Evolutionary conservation across 257 asterid genomes (phyloP).

Genomic region (Misopates orontium): DNA sequence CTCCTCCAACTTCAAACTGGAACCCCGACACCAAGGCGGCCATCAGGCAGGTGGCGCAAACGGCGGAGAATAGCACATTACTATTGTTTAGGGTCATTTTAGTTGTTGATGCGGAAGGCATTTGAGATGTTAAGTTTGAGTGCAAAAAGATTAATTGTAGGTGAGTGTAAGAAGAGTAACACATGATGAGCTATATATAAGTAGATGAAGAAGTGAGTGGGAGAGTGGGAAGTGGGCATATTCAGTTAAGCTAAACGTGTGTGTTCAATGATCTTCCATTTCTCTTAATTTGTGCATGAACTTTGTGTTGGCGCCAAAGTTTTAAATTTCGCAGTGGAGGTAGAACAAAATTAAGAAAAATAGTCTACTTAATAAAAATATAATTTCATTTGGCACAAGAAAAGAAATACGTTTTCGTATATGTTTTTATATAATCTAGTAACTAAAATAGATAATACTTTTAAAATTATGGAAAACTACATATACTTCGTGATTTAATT

Average conservation of each 20-base stretch:
- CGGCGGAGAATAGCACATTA: conserved; percentile 24
- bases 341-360: too few species aligned
- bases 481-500: too few species aligned
- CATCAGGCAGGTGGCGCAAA: conserved; percentile 31
- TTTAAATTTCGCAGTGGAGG: not conserved
- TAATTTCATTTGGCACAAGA: too few species aligned
- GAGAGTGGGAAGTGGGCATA: conserved; percentile 37
- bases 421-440: too few species aligned
- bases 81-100: conserved; percentile 12
- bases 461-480: too few species aligned
- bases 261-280: not conserved
- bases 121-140: conserved; percentile 15
- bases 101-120: conserved; percentile 35
- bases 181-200: not conserved
- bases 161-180: not conserved
- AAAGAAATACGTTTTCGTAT: too few species aligned
- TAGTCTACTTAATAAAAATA: not conserved
- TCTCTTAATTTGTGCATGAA: not conserved
- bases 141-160: not conserved
- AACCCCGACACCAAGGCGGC: conserved; percentile 32
- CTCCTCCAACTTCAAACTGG: conserved; percentile 59
- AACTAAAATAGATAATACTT: too few species aligned
- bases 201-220: conserved; percentile 15
- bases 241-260: conserved; percentile 35
- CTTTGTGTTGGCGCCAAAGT: not conserved